Percentiles rank a stretch among this genome's conserved stretches.
Evolutionary conservation across 352 stramenopile species (phyloP).

Genomic region (Pythium angustatum): DNA sequence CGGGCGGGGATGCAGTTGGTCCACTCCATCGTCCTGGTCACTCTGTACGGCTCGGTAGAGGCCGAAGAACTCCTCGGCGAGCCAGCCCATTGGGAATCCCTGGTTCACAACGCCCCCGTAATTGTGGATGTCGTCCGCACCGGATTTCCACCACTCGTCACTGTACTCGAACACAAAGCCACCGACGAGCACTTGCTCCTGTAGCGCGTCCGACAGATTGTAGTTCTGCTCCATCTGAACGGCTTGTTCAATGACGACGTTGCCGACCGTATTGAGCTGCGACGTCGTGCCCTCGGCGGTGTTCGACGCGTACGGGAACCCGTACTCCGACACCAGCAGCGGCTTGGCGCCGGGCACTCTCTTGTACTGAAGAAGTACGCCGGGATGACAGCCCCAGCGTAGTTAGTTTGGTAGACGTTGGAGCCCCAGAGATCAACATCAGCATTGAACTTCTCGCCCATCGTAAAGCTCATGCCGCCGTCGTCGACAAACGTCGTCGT

Average conservation of each 20-base stretch:
- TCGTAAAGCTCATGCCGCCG: constrained; percentile 44
- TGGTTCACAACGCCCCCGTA: constrained; percentile 44
- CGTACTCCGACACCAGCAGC: constrained; percentile 65
- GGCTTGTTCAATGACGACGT: constrained; percentile 47
- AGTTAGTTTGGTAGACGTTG: constrained; percentile 75
- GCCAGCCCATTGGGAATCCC: constrained; percentile 61
- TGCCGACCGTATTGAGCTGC: constrained; percentile 46
- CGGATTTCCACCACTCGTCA: constrained; percentile 77
- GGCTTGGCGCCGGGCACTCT: constrained; percentile 44
- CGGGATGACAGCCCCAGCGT: constrained; percentile 52
- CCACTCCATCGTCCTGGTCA: constrained; percentile 8
- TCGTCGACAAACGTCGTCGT: constrained; percentile 80
- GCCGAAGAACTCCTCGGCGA: constrained; percentile 70
- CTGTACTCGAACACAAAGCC: constrained; percentile 79
- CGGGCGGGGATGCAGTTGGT: constrained; percentile 42
- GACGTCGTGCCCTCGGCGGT: constrained; percentile 38
- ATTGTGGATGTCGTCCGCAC: constrained; percentile 53
- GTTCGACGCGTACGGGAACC: constrained; percentile 57
- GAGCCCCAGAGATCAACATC: constrained; percentile 75
- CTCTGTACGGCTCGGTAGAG: constrained; percentile 33
- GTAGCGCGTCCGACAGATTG: constrained; percentile 40
- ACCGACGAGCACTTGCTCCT: constrained; percentile 58
- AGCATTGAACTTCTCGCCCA: constrained; percentile 42
- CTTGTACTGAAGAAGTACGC: too few relatives aligned
- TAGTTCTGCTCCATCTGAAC: constrained; percentile 62